Conservation (phyloP, 2,329 filamentous ascomycete genomes). For the Aspergillus latus region DNA sequence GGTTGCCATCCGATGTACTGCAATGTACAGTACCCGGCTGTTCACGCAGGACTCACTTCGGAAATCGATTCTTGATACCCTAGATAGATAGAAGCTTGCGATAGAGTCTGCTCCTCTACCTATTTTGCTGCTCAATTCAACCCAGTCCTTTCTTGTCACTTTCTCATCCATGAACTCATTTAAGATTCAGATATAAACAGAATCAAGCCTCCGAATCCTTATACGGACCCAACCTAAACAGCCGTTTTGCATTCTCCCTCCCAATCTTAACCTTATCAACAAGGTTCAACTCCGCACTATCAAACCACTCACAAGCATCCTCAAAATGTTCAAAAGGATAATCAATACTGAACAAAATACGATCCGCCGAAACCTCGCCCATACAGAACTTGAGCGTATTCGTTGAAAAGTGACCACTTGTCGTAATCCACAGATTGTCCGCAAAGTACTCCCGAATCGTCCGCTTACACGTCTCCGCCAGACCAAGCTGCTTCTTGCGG, state of each 20-base stretch:
- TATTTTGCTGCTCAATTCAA: too few relatives aligned
- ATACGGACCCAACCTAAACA: constrained; percentile 40
- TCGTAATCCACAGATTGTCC: constrained; percentile 46
- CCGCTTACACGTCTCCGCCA: constrained; percentile 43
- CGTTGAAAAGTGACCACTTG: constrained; percentile 43
- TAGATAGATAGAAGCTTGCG: too few relatives aligned
- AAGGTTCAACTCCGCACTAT: constrained; percentile 40
- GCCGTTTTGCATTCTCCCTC: constrained; percentile 47
- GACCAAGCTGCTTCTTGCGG: constrained; percentile 37
- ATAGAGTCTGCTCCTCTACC: too few relatives aligned
- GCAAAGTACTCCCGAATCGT: constrained; percentile 47
- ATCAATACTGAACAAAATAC: constrained; percentile 45
- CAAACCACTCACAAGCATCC: constrained; percentile 48
- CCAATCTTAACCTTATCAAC: constrained; percentile 45
- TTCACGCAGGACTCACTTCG: too few relatives aligned
- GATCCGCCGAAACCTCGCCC: constrained; percentile 40
- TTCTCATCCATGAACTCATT: neutral
- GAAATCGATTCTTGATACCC: too few relatives aligned
- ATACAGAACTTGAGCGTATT: constrained; percentile 42
- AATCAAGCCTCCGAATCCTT: constrained; percentile 31
- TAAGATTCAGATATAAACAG: too few relatives aligned
- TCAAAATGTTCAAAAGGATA: constrained; percentile 43
- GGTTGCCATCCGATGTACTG: too few relatives aligned
- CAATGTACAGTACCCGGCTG: too few relatives aligned
- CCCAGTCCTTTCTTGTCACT: neutral